Conservation (phyloP, 2,329 filamentous ascomycete species). For the Fusarium sp. region DNA sequence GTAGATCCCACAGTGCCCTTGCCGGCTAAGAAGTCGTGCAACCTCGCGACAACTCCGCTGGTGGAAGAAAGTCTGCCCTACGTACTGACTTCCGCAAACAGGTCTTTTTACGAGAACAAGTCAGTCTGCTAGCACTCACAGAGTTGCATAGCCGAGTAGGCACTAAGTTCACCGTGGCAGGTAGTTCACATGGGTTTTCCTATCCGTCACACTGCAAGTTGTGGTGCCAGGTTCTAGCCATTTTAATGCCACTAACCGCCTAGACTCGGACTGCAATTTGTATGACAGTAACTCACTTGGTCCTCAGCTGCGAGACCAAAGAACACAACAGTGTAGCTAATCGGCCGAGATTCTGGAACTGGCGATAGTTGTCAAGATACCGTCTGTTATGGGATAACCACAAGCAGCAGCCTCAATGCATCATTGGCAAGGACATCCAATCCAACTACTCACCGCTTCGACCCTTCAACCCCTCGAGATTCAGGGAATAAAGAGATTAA, state of each 20-base stretch:
- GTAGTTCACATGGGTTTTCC: slow-evolving; percentile 16
- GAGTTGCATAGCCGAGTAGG: not conserved
- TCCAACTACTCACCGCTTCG: slow-evolving; percentile 13
- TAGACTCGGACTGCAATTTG: not conserved
- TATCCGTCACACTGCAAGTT: not conserved
- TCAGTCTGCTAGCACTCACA: not conserved
- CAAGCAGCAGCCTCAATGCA: not conserved
- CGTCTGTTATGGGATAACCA: not conserved
- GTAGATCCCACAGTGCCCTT: slow-evolving; percentile 19
- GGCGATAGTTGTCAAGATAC: not conserved
- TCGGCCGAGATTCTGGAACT: not conserved
- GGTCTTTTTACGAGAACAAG: slow-evolving; percentile 5
- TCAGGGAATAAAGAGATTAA: slow-evolving; percentile 13
- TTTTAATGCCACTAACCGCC: not conserved
- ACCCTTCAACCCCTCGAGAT: not conserved
- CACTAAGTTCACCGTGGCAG: slow-evolving; percentile 11
- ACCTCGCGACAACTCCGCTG: slow-evolving; percentile 6
- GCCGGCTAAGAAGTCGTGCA: not conserved
- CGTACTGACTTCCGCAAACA: slow-evolving; percentile 23
- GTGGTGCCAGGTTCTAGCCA: slow-evolving; percentile 16
- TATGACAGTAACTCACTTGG: not conserved
- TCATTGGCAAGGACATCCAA: not conserved
- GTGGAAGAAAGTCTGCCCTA: slow-evolving; percentile 16
- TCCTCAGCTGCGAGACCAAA: not conserved
- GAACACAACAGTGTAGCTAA: not conserved